Evolutionary conservation across 805 yeast species (phyloP), one percentile per base, ranked within the genome.

Genomic region (Naumovozyma castellii): DNA sequence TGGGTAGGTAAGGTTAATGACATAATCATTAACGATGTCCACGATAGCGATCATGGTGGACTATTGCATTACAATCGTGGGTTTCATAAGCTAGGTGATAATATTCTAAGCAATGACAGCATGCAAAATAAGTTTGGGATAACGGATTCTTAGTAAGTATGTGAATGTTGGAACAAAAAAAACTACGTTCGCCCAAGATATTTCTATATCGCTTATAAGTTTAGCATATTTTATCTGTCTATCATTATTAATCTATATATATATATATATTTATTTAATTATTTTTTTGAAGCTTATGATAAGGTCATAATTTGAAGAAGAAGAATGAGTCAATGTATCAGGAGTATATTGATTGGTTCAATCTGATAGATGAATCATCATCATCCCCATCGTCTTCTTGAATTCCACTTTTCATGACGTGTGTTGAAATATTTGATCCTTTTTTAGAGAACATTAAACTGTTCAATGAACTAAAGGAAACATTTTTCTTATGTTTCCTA

Each of bases 1-100:
- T 85, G 96, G 92, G 76, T 87, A 3, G 95, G 85, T 3, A 71
- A 75, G 43, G 94, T 90, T 3, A 62, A 67, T 29, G 81, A 81
- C 32, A 73, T 82, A 2, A 46, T 72, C 10, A 53, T 51, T 0
- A 47, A 48, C 8, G 49, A 42, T 6, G 50, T 39, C 22, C 65
- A 30, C 5, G 40, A 29, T 5, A 16, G 16, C 32, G 15, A 15
- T 2, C 46, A 44, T n/a, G 88, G 88, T 13, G 90, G 90, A 0
- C 56, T 83, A 34, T 51, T 83, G 13, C 80, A 80, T 49, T 80
- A 72, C 56, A 71, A 80, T 50, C 67, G 85, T 47, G 62, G 64
- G 15, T 83, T 82, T 53, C 82, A 80, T 56, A 55, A 53, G 13
- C 57, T 78, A 4, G 73, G 74, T 3, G 57, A 57, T 18, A 51